Evolutionary conservation across 148 eudicot species (phyloP), one percentile per base, ranked within the genome.

Genomic region (Dysphania ambrosioides): DNA sequence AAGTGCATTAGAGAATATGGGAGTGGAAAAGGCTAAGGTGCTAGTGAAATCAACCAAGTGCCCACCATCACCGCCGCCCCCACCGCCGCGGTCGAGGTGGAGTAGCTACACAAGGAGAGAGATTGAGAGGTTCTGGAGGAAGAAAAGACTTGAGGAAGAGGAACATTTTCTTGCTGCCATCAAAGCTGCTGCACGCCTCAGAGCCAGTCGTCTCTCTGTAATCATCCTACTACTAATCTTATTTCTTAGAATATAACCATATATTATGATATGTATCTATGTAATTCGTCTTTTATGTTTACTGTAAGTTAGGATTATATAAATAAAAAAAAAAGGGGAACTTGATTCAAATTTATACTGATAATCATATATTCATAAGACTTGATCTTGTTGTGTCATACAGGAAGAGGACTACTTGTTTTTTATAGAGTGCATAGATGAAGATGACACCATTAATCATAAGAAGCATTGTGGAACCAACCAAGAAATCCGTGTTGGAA

Each of bases 151-250:
- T 78, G 81, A 78, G 0, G 97, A 91, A 74, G 93, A 91, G 71
- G 93, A 91, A 23, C 97, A 91, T 80, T 85, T 89, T 26, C 79
- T 81, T 41, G 87, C 86, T 71, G 97, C 93, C 47, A 81, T 89
- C 40, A 91, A 91, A 80, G 90, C 97, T 58, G 92, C 88, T 49
- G 97, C 93, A 59, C 92, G 92, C 65, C 72, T 82, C 72, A 78
- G 89, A 62, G 88, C 89, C 31, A 83, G 76, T n/a, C 85, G 81
- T 41, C 82, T 91, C 79, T 80, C 92, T 34, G 92, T 87, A 85
- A 49, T 72, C 13, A 41, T 44, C 19, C 8, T 62, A 13, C 3
- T 11, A 40, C 42, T 40, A 40, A 40, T 40, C n/a, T n/a, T n/a
- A n/a, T n/a, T n/a, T n/a, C n/a, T n/a, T n/a, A n/a, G n/a, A n/a